phyloP scores from a whole-genome alignment of 768 basidiomycete genomes.

The Neoboletus brunneissimus region DNA sequence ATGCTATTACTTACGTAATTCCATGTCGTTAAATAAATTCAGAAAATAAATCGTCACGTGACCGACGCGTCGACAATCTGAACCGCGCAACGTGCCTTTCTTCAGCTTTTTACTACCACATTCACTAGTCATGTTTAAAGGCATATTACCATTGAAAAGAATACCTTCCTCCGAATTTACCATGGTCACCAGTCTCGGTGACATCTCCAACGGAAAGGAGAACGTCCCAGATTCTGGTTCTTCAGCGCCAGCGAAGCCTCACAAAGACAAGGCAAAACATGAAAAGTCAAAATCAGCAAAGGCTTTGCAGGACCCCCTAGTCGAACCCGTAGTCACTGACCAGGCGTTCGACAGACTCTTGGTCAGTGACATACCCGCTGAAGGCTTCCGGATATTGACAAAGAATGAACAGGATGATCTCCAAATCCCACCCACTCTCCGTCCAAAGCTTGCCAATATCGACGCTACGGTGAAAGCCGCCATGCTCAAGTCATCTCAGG shows the following conservation, averaged over 20 bases:
- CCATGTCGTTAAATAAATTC: not conserved
- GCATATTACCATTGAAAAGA: constrained; percentile 70
- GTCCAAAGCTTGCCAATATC: constrained; percentile 78
- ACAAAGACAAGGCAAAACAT: constrained; percentile 34
- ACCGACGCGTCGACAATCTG: constrained; percentile 30
- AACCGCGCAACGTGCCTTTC: constrained; percentile 26
- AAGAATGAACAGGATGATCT: constrained; percentile 66
- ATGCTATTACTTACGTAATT: constrained; percentile 18
- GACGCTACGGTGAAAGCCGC: constrained; percentile 85
- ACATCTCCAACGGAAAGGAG: constrained; percentile 61
- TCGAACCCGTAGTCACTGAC: constrained; percentile 46
- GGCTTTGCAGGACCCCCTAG: constrained; percentile 34
- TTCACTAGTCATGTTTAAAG: constrained; percentile 64
- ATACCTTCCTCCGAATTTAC: constrained; percentile 67
- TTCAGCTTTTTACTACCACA: constrained; percentile 3
- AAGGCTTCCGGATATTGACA: not conserved
- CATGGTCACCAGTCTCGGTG: constrained; percentile 57
- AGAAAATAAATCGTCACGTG: constrained; percentile 34
- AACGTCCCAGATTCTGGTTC: constrained; percentile 50
- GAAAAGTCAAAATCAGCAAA: constrained; percentile 48
- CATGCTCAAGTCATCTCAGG: constrained; percentile 85
- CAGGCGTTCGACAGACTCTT: constrained; percentile 80
- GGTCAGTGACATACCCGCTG: constrained; percentile 41
- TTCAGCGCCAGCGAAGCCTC: constrained; percentile 32
- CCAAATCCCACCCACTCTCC: constrained; percentile 76